Evolutionary conservation across 305 asterid species (phyloP), one percentile per base, ranked within the genome.

Genomic region (Stenogyne calaminthoides): DNA sequence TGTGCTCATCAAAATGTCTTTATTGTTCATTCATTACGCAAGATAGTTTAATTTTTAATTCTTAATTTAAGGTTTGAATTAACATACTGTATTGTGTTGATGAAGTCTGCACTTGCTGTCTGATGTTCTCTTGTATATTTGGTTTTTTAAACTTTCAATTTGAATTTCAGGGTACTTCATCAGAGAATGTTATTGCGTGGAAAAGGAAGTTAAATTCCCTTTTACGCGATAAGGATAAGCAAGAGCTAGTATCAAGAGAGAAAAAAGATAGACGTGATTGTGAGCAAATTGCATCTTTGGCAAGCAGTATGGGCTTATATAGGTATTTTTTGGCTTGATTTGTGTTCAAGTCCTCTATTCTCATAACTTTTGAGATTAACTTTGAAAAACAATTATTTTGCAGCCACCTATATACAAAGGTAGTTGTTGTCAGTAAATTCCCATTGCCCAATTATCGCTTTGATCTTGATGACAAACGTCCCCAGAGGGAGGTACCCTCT

Each of bases 391-490:
- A 66, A 71, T 71, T 63, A 9, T 76, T 80, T 74, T 79, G 86
- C 96, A 95, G 99, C 85, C 91, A 86, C 62, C 78, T 88, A 36
- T 95, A 95, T 80, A 72, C 78, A 19, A 95, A 88, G 83, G 93
- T 89, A 20, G 84, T 95, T 46, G 98, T 92, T 78, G 94, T 92
- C 73, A 95, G 98, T 84, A 95, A 92, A 90, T 87, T 78, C 51
- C 99, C 98, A 34, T 76, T 92, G 83, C 99, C 98, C 61, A 88
- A 88, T 89, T 95, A 95, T 76, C 88, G 99, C 62, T 95, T 90
- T 79, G 98, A 95, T 85, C 86, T 95, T 76, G 99, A 95, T 73
- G 96, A 89, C 78, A 95, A 90, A 81, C 96, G 99, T 67, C 99
- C 98, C 57, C 96, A 80, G 81, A 89, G 99, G 82, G 98, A 95